Evolutionary conservation across 805 yeast species (phyloP).

Genomic region (Clavispora phyllophila): DNA sequence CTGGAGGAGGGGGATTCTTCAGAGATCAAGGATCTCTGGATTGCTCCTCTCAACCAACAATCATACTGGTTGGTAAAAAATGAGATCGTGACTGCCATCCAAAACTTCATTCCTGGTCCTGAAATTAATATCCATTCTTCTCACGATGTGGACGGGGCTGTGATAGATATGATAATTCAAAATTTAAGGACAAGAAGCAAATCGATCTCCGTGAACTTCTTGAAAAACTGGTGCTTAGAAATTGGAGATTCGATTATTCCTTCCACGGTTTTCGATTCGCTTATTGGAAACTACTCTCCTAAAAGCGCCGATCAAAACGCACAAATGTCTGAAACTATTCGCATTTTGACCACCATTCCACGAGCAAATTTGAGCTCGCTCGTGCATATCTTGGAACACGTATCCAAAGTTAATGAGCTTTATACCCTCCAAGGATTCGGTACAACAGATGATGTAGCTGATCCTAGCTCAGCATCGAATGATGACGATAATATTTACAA

Average conservation of each 20-base stretch:
- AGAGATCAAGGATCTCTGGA: slow-evolving; percentile 19
- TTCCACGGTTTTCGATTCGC: slow-evolving; percentile 33
- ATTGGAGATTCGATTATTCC: slow-evolving; percentile 39
- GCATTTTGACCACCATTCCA: slow-evolving; percentile 29
- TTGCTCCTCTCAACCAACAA: slow-evolving; percentile 26
- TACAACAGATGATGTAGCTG: slow-evolving; percentile 18
- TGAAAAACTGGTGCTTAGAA: slow-evolving; percentile 38
- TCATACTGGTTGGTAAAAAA: slow-evolving; percentile 34
- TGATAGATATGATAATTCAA: slow-evolving; percentile 16
- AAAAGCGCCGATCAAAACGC: slow-evolving; percentile 7
- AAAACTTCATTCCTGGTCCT: slow-evolving; percentile 10
- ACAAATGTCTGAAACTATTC: slow-evolving; percentile 15
- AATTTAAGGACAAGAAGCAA: not conserved
- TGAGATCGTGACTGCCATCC: slow-evolving; percentile 20
- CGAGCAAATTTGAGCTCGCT: slow-evolving; percentile 37
- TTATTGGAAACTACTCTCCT: slow-evolving; percentile 17
- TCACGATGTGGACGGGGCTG: slow-evolving; percentile 16
- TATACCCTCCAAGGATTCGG: slow-evolving; percentile 23
- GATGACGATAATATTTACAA: slow-evolving; percentile 4
- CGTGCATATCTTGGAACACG: slow-evolving; percentile 31
- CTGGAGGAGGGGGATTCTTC: slow-evolving; percentile 1
- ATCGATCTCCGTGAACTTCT: slow-evolving; percentile 22
- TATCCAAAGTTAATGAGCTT: slow-evolving; percentile 21
- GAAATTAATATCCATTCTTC: slow-evolving; percentile 15
- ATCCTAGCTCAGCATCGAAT: not conserved